Evolutionary conservation across 2,329 filamentous ascomycete genomes (phyloP), one percentile per base, ranked within the genome.

Genomic region (Trichoderma semiorbis): DNA sequence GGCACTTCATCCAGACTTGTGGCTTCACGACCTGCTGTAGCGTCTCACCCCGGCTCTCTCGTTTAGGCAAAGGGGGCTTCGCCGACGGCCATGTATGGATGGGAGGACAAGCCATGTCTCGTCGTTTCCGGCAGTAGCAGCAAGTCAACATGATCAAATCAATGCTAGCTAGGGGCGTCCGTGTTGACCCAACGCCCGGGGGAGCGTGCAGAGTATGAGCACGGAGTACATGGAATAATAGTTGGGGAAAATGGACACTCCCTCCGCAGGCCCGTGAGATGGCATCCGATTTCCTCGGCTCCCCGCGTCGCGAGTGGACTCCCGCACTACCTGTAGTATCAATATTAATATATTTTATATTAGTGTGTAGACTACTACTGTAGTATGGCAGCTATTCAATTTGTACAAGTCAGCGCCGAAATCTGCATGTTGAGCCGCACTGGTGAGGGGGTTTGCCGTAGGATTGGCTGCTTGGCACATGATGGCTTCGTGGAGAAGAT

Each of bases 11-110:
- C 66, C 57, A 62, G n/a, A 34, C 47, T 50, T 36, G 55, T 47
- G 28, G 36, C 28, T 60, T 50, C 7, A 5, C 11, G 24, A 28
- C 21, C 11, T 21, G 7, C 16, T 39, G 36, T 67, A 61, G 66
- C 66, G 66, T 69, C 66, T 53, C 66, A 61, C 66, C 50, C 66
- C 66, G 66, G 57, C 57, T 69, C 57, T 53, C 57, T 53, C 26
- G 39, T 61, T 61, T 69, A 50, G 26, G 28, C 26, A 53, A 24
- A 34, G 16, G 30, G 21, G 16, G 43, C 43, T 11, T 47, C 18
- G 43, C 18, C 18, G 18, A n/a, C 43, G n/a, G 4, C 43, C 43
- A 24, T 21, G 43, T 50, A n/a, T 50, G 43, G 43, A 50, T 50
- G 43, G 10, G 3, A 21, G 43, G n/a, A 50, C n/a, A 21, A 21